Evolutionary conservation across 176 grass and related monocot genomes (phyloP), one percentile per base, ranked within the genome.

Genomic region (Zizania latifolia): DNA sequence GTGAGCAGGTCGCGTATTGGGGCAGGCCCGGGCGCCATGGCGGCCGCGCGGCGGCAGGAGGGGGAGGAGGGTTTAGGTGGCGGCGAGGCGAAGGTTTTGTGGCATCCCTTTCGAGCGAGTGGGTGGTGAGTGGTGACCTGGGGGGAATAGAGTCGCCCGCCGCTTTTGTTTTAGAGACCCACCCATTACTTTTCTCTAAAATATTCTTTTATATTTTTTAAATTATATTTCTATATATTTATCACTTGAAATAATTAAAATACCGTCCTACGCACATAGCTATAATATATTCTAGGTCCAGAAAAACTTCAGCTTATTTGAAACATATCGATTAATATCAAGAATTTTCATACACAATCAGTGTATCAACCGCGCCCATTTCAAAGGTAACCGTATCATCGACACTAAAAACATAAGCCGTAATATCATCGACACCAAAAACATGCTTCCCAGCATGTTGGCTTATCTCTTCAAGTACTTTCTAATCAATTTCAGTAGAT

Each of bases 1-100:
- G 79, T 82, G 63, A 94, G 89, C 23, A 94, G 79, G 57, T 94
- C 92, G 68, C 86, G 84, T 30, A 90, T 75, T 54, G 79, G 53
- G 7, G 75, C 86, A 4, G 33, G 75, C n/a, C 57, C 72, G 36
- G 62, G 77, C 70, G 81, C 82, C 84, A 77, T 91, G 65, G 31
- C 67, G 13, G 35, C 39, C 55, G 44, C 3, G 70, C 12, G 53
- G 75, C 44, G 76, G 64, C 40, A 19, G 39, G 37, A 13, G 45
- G 2, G 58, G 32, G 44, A 27, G 22, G 29, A 64, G 81, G 79
- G 77, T 82, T 84, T 82, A 75, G 27, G 29, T 30, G 39, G 46
- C 48, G 40, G 65, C 33, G 55, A 37, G 22, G 16, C 1, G 44
- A 81, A 37, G 63, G 65, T 65, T 76, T 72, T 28, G 58, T n/a